These are phyloP conservation scores for Paratrimastix pyriformis DNA, from an alignment of 78 protist genomes.

Conservation along the genomic window DNA sequence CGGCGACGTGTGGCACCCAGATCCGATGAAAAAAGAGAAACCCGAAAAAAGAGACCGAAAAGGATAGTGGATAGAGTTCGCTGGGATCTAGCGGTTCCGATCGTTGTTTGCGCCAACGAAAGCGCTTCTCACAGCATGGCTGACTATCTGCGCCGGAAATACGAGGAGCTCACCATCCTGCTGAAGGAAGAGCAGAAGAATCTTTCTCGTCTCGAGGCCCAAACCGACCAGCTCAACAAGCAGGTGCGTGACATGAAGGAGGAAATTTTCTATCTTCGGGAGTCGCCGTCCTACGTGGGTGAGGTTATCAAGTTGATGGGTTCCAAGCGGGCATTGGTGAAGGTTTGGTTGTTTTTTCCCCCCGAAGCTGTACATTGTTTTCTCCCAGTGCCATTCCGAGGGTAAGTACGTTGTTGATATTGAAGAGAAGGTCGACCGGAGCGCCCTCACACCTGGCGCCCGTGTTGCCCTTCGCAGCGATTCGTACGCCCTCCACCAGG, in stretches of 20 bases:
- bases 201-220: no score
- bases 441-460: slow-evolving; percentile 57
- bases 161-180: no score
- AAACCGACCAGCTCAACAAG: no score
- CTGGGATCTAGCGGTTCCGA: no score
- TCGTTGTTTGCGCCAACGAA: no score
- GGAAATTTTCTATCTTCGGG: slow-evolving; percentile 79
- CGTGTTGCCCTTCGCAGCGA: slow-evolving; percentile 86
- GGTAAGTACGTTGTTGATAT: slow-evolving; percentile 96
- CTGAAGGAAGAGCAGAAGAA: no score
- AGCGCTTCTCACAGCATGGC: no score
- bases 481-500: slow-evolving; percentile 77
- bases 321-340: slow-evolving; percentile 75
- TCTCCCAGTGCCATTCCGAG: slow-evolving; percentile 53
- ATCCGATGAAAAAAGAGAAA: no score
- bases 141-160: no score
- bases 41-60: no score
- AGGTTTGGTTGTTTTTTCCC: slow-evolving; percentile 24
- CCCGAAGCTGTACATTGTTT: slow-evolving; percentile 46
- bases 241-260: slow-evolving; percentile 90
- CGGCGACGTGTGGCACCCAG: no score
- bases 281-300: slow-evolving; percentile 92
- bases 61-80: no score
- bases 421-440: slow-evolving; percentile 72
- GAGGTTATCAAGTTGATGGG: slow-evolving; percentile 96